Base-by-base conservation (phyloP, 2,329 filamentous ascomycete species). In the Trichoderma simmonsii region DNA sequence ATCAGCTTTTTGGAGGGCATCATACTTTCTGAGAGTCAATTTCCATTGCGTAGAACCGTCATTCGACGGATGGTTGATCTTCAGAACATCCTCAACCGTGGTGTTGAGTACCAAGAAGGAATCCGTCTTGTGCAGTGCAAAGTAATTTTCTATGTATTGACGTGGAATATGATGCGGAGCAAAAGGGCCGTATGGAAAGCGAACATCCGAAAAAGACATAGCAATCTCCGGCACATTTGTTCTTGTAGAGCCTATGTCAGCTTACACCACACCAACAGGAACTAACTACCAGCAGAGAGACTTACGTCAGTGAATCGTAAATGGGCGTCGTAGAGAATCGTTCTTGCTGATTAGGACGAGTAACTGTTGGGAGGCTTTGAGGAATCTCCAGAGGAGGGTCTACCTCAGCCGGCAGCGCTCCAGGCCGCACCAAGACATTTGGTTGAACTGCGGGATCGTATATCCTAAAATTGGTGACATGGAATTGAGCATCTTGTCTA, bases 211-310 rank as follows among this genome's bases (percentile, higher is more conserved):
- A 74, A 88, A 88, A 5, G 81, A 83, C 87, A 88, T 89, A 26
- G 86, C 86, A 39, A 88, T 85, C 51, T 86, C 83, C 0, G 87
- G 87, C 0, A 89, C 86, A 63, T 89, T 89, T 1, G 87, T 89
- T 1, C 86, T 83, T 21, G 24, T 15, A 8, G 26, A 26, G 61
- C 3, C 4, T 21, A 4, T 24, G 39, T 68, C 8, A 26, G 34
- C 24, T 11, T 18, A 32, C 11, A 8, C 2, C 6, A 3, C 12
- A 9, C n/a, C 6, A 14, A 30, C 6, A 15, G 3, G 1, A 26
- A 4, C 11, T 3, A 3, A 0, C 0, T 0, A 15, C 21, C 24
- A 14, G 24, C 9, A 24, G 34, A 34, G 11, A 36, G 24, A 73
- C 84, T 79, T 74, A 86, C 86, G 86, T 88, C 32, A 88, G 77